phyloP scores from a whole-genome alignment of 805 yeast species.

The Tanozyma kutaoensis region DNA sequence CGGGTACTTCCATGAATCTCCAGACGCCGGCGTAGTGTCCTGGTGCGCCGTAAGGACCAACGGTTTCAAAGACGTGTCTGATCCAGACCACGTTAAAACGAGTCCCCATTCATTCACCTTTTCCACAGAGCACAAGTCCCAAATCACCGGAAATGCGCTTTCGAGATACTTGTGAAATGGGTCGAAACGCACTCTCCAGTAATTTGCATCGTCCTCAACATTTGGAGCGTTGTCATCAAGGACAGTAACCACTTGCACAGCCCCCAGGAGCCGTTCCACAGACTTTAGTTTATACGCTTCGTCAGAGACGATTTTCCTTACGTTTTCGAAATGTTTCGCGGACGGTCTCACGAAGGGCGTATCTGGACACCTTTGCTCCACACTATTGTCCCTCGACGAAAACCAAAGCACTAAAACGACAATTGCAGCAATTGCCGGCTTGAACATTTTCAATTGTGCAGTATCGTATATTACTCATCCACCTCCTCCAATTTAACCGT shows the following conservation, averaged over 20 bases:
- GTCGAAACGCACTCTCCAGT: slow-evolving; percentile 29
- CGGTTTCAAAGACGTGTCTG: slow-evolving; percentile 44
- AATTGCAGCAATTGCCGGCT: no score
- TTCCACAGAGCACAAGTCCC: slow-evolving; percentile 31
- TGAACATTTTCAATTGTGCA: no score
- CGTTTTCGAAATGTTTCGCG: no score
- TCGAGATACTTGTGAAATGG: slow-evolving; percentile 40
- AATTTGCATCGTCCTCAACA: slow-evolving; percentile 38
- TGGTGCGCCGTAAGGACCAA: slow-evolving; percentile 62
- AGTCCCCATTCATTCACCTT: slow-evolving; percentile 51
- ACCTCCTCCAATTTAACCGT: slow-evolving; percentile 29
- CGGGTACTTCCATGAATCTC: slow-evolving; percentile 45
- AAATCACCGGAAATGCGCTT: slow-evolving; percentile 36
- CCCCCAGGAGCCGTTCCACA: no score
- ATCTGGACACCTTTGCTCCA: no score
- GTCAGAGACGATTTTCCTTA: no score
- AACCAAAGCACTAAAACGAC: no score
- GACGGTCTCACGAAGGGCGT: no score
- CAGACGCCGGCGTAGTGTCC: slow-evolving; percentile 70
- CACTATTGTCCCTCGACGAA: no score
- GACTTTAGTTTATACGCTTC: no score
- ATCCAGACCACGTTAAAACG: slow-evolving; percentile 53
- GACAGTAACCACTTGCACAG: slow-evolving; percentile 53
- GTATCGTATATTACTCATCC: slow-evolving; percentile 18
- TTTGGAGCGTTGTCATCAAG: slow-evolving; percentile 38